phyloP scores from a whole-genome alignment of 2,329 filamentous ascomycete genomes.

The Ambrosiella cleistominuta region DNA sequence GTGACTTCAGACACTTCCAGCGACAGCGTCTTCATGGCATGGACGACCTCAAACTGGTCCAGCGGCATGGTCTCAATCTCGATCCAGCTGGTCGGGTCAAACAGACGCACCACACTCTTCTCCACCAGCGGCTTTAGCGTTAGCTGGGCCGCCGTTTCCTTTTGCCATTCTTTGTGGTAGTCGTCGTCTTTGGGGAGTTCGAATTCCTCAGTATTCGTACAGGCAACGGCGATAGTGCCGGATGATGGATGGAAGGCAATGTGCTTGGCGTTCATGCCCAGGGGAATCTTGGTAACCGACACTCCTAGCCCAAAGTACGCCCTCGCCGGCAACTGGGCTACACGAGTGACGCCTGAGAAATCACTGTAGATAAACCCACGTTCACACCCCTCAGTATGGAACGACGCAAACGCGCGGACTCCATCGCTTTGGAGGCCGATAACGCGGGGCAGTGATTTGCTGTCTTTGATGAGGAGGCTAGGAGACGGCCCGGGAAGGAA shows the following conservation, averaged over 20 bases:
- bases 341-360: conserved; percentile 50
- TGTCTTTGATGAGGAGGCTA: conserved; percentile 65
- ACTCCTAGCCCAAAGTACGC: conserved; percentile 61
- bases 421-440: conserved; percentile 52
- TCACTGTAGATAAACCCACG: conserved; percentile 73
- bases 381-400: conserved; percentile 62
- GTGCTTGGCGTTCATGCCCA: conserved; percentile 53
- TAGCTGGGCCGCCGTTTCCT: conserved; percentile 45
- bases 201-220: conserved; percentile 50
- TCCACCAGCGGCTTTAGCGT: conserved; percentile 47
- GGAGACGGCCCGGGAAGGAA: conserved; percentile 69
- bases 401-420: conserved; percentile 54
- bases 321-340: conserved; percentile 48
- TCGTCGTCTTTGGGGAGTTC: conserved; percentile 76
- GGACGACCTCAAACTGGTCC: conserved; percentile 57
- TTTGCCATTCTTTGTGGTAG: conserved; percentile 62
- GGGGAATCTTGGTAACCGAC: conserved; percentile 50
- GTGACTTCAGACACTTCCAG: conserved; percentile 85
- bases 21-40: conserved; percentile 66
- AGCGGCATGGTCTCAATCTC: conserved; percentile 61
- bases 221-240: conserved; percentile 60
- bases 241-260: conserved; percentile 62
- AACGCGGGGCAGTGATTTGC: conserved; percentile 58
- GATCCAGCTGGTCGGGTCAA: conserved; percentile 61
- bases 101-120: conserved; percentile 56